Base-by-base conservation (phyloP, 352 stramenopile species). In the Phytopythium oedochilum region DNA sequence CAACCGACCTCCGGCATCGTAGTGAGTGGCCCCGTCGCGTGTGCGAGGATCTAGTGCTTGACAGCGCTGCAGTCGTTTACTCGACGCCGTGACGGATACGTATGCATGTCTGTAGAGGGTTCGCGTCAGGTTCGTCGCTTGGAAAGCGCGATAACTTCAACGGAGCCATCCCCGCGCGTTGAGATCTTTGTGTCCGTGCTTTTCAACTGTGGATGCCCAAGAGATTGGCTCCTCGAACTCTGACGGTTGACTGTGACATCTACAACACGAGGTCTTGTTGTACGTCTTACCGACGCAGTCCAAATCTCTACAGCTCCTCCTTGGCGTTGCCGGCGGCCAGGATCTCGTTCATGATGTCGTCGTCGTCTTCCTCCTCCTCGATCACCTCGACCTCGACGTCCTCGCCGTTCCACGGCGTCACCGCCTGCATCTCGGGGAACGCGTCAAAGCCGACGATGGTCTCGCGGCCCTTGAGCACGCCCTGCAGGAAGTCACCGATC, bases 301-400 rank as follows among this genome's bases (percentile, higher is more conserved):
- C 9, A 46, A 28, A 15, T 28, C 0, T 53, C 62, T 86, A 96
- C 57, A 94, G 70, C 47, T 96, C 87, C 32, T 95, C 85, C 65
- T 90, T 95, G 57, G 75, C 64, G 32, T 28, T 23, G 17, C 56
- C 69, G 11, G 54, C 64, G 29, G 75, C 76, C 10, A 95, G 61
- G 22, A 93, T 93, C 55, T 97, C 88, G 59, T 73, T 89, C 61
- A 97, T 63, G 52, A 97, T 94, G 49, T 91, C 83, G 53, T 91
- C 83, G 18, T 92, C 83, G 50, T 94, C 83, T 28, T 92, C 82
- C 29, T 92, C 82, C 3, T 91, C 83, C 47, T 88, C 86, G 18
- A 91, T 68, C 43, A 78, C 63, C 31, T 92, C 82, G 11, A 82
- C 53, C 60, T 88, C 68, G 34, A 78, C 82, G 50, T 96, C 87